Evolutionary conservation across 176 grass and related monocot species (phyloP).

Genomic region (Alloteropsis semialata): DNA sequence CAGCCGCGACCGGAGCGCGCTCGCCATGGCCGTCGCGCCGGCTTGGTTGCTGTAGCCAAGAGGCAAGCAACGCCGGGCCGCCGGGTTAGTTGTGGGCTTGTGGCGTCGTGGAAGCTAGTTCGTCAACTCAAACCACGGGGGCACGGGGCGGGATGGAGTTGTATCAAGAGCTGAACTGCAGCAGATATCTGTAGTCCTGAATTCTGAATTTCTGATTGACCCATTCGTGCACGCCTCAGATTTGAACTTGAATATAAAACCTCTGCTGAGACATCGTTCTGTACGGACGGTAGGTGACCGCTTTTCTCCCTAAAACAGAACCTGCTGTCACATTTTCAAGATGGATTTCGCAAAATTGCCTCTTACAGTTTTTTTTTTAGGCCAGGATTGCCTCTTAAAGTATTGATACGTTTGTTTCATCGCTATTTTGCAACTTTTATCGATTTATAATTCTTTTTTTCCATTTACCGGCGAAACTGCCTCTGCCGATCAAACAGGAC

Average conservation of each 20-base stretch:
- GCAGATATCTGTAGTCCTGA: too few species aligned
- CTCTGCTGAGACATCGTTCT: neutral
- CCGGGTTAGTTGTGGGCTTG: neutral
- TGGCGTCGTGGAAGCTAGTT: neutral
- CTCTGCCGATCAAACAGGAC: too few species aligned
- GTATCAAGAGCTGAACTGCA: neutral
- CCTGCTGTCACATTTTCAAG: too few species aligned
- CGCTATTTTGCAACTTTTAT: too few species aligned
- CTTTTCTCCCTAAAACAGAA: neutral
- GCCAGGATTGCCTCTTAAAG: too few species aligned
- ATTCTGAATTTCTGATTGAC: neutral
- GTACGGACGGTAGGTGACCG: neutral
- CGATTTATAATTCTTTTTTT: too few species aligned
- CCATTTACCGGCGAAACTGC: too few species aligned
- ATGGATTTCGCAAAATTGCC: too few species aligned
- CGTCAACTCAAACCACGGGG: neutral
- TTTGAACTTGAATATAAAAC: neutral
- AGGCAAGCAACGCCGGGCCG: neutral
- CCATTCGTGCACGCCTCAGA: neutral
- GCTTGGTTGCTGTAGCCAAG: neutral
- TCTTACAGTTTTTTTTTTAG: too few species aligned
- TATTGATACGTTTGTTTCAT: too few species aligned
- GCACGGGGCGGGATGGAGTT: neutral
- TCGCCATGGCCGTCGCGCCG: neutral
- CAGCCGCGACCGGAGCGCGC: too few species aligned